These are phyloP conservation scores for Populus nigra DNA, from an alignment of 345 rosid species.

Conservation along the genomic window DNA sequence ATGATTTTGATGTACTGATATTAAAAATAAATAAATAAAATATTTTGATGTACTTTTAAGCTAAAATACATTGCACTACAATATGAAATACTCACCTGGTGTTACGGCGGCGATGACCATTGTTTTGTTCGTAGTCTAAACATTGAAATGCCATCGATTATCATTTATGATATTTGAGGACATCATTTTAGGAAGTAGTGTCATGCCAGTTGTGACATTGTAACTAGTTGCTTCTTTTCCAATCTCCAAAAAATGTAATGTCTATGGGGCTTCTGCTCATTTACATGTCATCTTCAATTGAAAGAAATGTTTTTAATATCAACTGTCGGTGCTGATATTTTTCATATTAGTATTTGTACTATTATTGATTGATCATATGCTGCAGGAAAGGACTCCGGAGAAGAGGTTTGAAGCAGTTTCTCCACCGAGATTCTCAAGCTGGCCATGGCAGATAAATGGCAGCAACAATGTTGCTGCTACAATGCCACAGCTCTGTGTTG, in stretches of 20 bases:
- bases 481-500: constrained; percentile 22
- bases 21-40: too few species aligned
- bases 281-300: not conserved
- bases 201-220: too few species aligned
- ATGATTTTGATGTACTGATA: too few species aligned
- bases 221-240: too few species aligned
- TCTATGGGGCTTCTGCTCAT: not conserved
- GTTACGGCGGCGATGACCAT: not conserved
- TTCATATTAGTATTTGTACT: not conserved
- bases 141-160: not conserved
- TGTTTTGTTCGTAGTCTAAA: not conserved
- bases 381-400: constrained; percentile 10
- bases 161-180: not conserved
- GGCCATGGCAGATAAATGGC: constrained; percentile 35
- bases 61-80: too few species aligned
- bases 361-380: not conserved
- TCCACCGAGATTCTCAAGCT: constrained; percentile 21
- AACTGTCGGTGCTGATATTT: not conserved
- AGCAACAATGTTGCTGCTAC: constrained; percentile 22
- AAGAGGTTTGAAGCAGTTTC: not conserved
- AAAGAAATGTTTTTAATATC: not conserved
- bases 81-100: too few species aligned
- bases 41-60: too few species aligned
- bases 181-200: not conserved
- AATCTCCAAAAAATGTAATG: not conserved